Evolutionary conservation across 2,329 filamentous ascomycete genomes (phyloP).

Genomic region (Zasmidium cellare): DNA sequence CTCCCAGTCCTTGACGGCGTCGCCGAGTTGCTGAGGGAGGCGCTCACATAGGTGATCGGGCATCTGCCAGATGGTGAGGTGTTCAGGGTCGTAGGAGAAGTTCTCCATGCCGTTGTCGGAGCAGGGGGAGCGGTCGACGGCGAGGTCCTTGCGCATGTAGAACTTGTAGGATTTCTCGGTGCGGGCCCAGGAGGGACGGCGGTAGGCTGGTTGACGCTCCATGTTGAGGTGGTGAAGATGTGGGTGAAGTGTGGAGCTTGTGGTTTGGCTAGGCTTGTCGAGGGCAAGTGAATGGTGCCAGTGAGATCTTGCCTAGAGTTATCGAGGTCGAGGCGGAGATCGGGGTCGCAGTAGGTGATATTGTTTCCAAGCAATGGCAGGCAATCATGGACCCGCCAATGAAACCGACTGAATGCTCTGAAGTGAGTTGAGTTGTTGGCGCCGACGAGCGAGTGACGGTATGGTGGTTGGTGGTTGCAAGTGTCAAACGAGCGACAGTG

Average conservation of each 20-base stretch:
- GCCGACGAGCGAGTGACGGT: not conserved
- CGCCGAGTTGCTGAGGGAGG: conserved; percentile 38
- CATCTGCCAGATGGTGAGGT: conserved; percentile 41
- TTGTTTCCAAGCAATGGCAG: not conserved
- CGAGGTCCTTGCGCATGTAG: conserved; percentile 25
- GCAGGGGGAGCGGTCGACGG: conserved; percentile 21
- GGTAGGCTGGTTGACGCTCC: conserved; percentile 24
- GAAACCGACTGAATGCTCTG: not conserved
- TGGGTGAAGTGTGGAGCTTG: not conserved
- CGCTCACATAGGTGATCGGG: conserved; percentile 38
- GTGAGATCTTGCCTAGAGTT: not conserved
- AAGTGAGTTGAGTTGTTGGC: not conserved
- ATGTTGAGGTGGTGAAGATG: not conserved
- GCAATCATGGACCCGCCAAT: not conserved
- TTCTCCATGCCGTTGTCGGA: conserved; percentile 31
- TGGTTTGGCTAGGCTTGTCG: not conserved
- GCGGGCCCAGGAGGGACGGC: conserved; percentile 32
- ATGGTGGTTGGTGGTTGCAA: not conserved
- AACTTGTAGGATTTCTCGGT: conserved; percentile 23
- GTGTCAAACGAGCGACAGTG: conserved; percentile 1
- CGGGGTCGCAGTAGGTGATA: not conserved
- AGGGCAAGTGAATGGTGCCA: not conserved
- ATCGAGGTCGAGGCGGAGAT: not conserved
- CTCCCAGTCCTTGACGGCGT: conserved; percentile 39
- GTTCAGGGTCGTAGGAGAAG: conserved; percentile 37